Evolutionary conservation across 352 stramenopile species (phyloP), one percentile per base, ranked within the genome.

Genomic region (Pythium coloratum): DNA sequence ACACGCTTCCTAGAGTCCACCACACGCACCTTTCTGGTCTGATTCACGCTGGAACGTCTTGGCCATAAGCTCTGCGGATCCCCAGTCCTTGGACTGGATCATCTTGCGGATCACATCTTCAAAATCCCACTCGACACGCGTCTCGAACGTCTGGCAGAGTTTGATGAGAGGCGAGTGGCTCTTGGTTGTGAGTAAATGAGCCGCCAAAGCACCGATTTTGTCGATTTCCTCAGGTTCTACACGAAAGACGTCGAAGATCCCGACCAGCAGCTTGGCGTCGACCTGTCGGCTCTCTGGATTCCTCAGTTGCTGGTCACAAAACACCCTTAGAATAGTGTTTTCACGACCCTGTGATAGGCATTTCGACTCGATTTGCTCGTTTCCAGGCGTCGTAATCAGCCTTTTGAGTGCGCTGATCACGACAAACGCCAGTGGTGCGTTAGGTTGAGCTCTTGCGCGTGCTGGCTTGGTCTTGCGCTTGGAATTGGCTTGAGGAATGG

Each of bases 31-130:
- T 55, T 66, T 65, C 5, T 46, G 51, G 1, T 61, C 36, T 0
- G 67, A 16, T 2, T 71, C 49, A 0, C 28, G n/a, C 3, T 81
- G 70, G 44, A 84, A 86, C 0, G 72, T 86, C 9, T 72, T 70
- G 55, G 72, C 73, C 4, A 90, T 32, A 1, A 86, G 59, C 61
- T 89, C 82, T 9, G 82, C 79, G 1, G 79, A 84, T 1, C 72
- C 73, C 82, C 82, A 91, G 56, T 91, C 81, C 55, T 89, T 91
- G 5, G 69, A 66, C 40, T 70, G 64, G 12, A 81, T 73, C 71
- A 89, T 82, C 18, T 50, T 59, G 12, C 51, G 49, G 18, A 84
- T 72, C 33, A 87, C 78, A 0, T 20, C 40, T 1, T 65, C 61
- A 28, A 81, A 77, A 4, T 73, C 62, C 77, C 76, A 88, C 5